Evolutionary conservation across 176 grass and related monocot genomes (phyloP).

Genomic region (Puya raimondii): DNA sequence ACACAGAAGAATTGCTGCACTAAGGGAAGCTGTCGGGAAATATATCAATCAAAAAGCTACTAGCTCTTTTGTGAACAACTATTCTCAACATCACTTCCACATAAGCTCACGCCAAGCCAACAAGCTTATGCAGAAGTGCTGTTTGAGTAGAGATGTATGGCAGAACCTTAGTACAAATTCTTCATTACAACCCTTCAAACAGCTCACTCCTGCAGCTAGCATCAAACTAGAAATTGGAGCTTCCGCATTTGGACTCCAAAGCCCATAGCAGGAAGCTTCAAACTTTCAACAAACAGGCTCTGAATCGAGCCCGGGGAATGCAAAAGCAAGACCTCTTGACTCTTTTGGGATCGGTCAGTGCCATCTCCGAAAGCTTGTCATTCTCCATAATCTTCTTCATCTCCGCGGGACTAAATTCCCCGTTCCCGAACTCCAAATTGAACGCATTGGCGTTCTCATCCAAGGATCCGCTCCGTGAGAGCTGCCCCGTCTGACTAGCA

Average conservation of each 20-base stretch:
- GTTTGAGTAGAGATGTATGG: too few species aligned
- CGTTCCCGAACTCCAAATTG: slow-evolving; percentile 48
- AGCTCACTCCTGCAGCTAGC: too few species aligned
- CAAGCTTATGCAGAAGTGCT: not conserved
- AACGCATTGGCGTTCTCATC: slow-evolving; percentile 47
- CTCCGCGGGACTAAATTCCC: slow-evolving; percentile 66
- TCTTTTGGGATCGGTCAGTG: slow-evolving; percentile 71
- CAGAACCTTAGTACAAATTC: too few species aligned
- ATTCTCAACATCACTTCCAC: not conserved
- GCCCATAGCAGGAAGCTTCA: too few species aligned
- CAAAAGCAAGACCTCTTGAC: slow-evolving; percentile 59
- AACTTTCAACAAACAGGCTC: not conserved
- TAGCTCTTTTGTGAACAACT: too few species aligned
- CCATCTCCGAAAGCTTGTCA: slow-evolving; percentile 82
- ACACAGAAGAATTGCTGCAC: too few species aligned
- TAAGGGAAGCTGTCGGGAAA: too few species aligned
- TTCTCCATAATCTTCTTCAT: slow-evolving; percentile 97
- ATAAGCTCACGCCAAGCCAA: too few species aligned
- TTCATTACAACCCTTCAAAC: too few species aligned
- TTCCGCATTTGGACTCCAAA: not conserved
- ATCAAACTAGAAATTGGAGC: not conserved
- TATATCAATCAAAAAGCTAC: too few species aligned
- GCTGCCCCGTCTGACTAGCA: slow-evolving; percentile 21
- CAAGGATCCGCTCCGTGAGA: slow-evolving; percentile 37
- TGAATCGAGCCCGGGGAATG: too few species aligned